These are phyloP conservation scores for Borovskyia barvae DNA, from an alignment of 208 protist genomes.

Conservation along the genomic window DNA sequence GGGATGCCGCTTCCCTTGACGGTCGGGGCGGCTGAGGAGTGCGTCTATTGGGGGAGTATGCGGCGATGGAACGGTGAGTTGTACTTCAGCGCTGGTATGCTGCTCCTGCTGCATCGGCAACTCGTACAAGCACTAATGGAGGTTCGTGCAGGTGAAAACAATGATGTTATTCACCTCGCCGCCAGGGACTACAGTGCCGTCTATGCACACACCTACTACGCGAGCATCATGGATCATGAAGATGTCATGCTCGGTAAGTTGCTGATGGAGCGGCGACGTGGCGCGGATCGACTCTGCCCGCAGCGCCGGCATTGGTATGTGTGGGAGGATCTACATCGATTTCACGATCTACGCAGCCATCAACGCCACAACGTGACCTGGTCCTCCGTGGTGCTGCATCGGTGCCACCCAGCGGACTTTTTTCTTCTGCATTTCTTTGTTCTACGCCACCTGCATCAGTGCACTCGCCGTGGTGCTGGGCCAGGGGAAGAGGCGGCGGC, in stretches of 20 bases:
- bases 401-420: conserved; percentile 8
- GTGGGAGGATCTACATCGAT: conserved; percentile 6
- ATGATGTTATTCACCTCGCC: conserved; percentile 7
- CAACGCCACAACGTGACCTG: conserved; percentile 11
- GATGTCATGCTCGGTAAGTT: conserved; percentile 19
- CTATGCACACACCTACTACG: conserved; percentile 4
- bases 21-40: conserved; percentile 3
- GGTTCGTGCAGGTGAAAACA: conserved; percentile 1
- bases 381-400: conserved; percentile 11
- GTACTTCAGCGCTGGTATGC: conserved; percentile 11
- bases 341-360: conserved; percentile 20
- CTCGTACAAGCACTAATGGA: conserved; percentile 14
- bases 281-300: neutral
- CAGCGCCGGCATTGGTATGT: conserved; percentile 1
- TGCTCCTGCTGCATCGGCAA: conserved; percentile 7
- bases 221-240: conserved; percentile 15
- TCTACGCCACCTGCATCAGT: neutral
- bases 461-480: neutral
- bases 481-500: neutral
- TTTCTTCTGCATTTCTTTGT: conserved; percentile 5
- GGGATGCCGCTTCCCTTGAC: too few species aligned
- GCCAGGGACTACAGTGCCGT: neutral
- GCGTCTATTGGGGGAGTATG: conserved; percentile 26
- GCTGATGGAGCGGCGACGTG: conserved; percentile 3
- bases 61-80: conserved; percentile 10